A percentile compares a stretch with the other conserved stretches of the same genome.
phyloP scores from a whole-genome alignment of 208 protist genomes.

The Leishmania lainsoni region DNA sequence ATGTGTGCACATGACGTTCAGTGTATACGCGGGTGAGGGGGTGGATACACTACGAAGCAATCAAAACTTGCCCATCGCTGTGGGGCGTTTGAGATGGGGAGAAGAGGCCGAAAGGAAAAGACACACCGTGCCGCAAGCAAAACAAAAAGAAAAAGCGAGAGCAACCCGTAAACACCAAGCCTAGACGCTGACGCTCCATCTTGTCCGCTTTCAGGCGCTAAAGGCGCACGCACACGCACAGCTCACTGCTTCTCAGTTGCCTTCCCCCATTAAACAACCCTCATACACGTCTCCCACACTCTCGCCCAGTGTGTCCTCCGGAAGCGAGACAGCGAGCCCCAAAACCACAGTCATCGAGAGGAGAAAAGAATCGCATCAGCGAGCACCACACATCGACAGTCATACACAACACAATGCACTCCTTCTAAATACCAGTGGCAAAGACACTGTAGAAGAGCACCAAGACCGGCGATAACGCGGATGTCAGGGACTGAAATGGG shows the following conservation, averaged over 20 bases:
- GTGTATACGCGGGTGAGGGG: not conserved
- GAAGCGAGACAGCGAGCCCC: not conserved
- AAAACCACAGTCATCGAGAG: not conserved
- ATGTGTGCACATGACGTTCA: not conserved
- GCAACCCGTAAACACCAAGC: not conserved
- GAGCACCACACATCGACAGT: not conserved
- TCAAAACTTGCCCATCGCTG: not conserved
- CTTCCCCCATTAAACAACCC: too few species aligned
- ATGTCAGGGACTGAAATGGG: not conserved
- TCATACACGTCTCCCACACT: not conserved
- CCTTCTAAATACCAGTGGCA: not conserved
- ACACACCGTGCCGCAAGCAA: not conserved
- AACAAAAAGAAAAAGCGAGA: not conserved
- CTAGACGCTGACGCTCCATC: not conserved
- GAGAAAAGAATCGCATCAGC: not conserved
- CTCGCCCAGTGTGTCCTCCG: not conserved
- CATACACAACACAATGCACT: not conserved
- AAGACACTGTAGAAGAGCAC: not conserved
- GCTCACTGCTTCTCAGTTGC: not conserved
- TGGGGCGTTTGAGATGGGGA: not conserved
- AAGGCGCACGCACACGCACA: not conserved
- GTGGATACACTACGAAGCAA: not conserved
- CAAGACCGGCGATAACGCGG: not conserved
- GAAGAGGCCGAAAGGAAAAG: not conserved
- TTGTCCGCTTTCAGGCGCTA: not conserved